These are phyloP conservation scores for Pseudomonodictys pantanalensis DNA, from an alignment of 495 filamentous ascomycete species.

Conservation along the genomic window DNA sequence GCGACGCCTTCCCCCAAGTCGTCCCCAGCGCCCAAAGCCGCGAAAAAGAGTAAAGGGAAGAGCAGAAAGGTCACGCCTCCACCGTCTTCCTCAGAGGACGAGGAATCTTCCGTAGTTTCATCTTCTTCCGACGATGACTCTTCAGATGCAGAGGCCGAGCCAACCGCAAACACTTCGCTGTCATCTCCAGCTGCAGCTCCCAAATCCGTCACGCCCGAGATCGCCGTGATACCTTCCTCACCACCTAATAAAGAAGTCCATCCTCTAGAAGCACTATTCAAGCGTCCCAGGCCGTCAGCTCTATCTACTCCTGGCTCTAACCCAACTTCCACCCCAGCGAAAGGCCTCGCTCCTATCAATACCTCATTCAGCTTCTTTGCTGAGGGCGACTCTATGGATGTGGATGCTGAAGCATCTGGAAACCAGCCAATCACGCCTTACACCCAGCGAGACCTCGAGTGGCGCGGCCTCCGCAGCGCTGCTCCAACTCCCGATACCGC, in stretches of 20 bases:
- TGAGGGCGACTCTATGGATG: slow-evolving; percentile 46
- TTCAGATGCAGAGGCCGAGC: slow-evolving; percentile 26
- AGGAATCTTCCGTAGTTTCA: slow-evolving; percentile 31
- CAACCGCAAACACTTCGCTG: slow-evolving; percentile 11
- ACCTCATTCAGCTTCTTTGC: slow-evolving; percentile 62
- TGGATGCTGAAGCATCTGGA: slow-evolving; percentile 40
- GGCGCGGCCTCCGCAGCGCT: slow-evolving; percentile 70
- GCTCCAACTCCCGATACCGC: slow-evolving; percentile 95
- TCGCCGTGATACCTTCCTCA: slow-evolving; percentile 21
- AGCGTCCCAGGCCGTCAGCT: slow-evolving; percentile 49
- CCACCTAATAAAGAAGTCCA: slow-evolving; percentile 58
- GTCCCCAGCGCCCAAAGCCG: slow-evolving; percentile 13
- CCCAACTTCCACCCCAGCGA: slow-evolving; percentile 40
- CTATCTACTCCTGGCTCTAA: slow-evolving; percentile 28
- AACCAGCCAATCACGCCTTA: slow-evolving; percentile 72
- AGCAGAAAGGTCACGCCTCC: slow-evolving; percentile 10
- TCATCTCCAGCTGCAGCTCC: slow-evolving; percentile 17
- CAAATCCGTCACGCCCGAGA: slow-evolving; percentile 6
- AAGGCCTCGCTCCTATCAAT: slow-evolving; percentile 46
- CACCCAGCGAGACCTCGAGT: slow-evolving; percentile 71
- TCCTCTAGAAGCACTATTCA: slow-evolving; percentile 87
- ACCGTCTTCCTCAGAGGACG: slow-evolving; percentile 10
- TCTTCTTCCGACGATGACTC: slow-evolving; percentile 30
- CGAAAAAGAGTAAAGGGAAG: slow-evolving; percentile 6
- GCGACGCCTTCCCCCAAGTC: slow-evolving; percentile 2